A percentile compares a stretch with the other conserved stretches of the same genome.
phyloP scores from a whole-genome alignment of 1,139 yeast genomes.

The Lodderomyces pseudojiufengensis region DNA sequence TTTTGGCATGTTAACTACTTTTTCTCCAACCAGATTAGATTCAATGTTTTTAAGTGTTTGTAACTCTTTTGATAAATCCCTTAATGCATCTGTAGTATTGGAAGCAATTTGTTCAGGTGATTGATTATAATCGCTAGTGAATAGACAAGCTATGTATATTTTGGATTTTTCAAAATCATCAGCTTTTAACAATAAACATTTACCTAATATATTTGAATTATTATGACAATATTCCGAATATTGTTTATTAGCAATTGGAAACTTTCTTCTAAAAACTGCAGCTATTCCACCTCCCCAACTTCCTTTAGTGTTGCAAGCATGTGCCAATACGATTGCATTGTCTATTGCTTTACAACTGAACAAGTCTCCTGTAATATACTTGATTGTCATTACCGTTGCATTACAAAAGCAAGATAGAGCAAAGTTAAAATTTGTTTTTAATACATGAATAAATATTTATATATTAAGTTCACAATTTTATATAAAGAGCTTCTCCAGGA shows the following conservation, averaged over 20 bases:
- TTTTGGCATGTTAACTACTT: constrained; percentile 60
- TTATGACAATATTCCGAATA: constrained; percentile 49
- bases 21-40: constrained; percentile 12
- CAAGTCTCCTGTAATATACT: constrained; percentile 60
- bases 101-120: constrained; percentile 38
- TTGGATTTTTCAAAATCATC: constrained; percentile 25
- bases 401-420: too few species aligned
- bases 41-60: constrained; percentile 12
- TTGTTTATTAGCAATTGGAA: constrained; percentile 47
- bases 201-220: constrained; percentile 45
- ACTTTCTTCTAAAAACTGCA: constrained; percentile 42
- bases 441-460: neutral
- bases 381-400: constrained; percentile 24
- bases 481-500: constrained; percentile 34
- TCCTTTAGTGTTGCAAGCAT: constrained; percentile 78
- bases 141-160: constrained; percentile 51
- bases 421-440: neutral
- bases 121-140: constrained; percentile 52
- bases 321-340: constrained; percentile 43
- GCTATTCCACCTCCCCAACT: constrained; percentile 88
- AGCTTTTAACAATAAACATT: constrained; percentile 45
- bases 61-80: constrained; percentile 34
- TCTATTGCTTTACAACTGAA: constrained; percentile 35
- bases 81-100: constrained; percentile 47
- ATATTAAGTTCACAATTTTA: constrained; percentile 4